Percentiles rank a stretch among this genome's conserved stretches.
Conservation (phyloP, 2,329 filamentous ascomycete genomes). For the Ciborinia camelliae region DNA sequence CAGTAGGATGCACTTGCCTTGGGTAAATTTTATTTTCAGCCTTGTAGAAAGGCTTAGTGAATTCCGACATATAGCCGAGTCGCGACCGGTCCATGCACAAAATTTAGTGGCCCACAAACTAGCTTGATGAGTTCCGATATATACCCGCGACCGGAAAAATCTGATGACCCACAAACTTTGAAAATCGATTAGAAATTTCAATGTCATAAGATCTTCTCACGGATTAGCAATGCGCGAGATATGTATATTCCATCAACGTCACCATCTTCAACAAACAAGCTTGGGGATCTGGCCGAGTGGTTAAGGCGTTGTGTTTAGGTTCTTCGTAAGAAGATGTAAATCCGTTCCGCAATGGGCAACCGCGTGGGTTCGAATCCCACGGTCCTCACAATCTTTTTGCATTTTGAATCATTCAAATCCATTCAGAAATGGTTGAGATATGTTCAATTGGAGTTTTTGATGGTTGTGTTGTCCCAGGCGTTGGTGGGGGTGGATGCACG, state of each 20-base stretch:
- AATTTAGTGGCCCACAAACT: no score
- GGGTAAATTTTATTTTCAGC: constrained; percentile 24
- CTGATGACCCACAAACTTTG: not conserved
- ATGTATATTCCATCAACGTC: no score
- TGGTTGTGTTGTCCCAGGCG: no score
- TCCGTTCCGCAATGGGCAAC: constrained; percentile 41
- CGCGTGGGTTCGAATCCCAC: constrained; percentile 53
- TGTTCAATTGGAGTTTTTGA: not conserved
- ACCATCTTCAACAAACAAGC: no score
- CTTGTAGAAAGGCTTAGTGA: constrained; percentile 23
- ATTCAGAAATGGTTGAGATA: not conserved
- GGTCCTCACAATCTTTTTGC: constrained; percentile 40
- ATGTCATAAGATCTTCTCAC: no score
- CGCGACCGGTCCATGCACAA: not conserved
- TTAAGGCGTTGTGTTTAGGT: constrained; percentile 57
- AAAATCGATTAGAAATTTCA: not conserved
- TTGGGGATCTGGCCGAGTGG: constrained; percentile 53
- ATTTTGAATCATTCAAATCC: not conserved
- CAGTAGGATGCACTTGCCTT: not conserved
- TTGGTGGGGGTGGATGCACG: not conserved
- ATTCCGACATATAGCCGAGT: not conserved
- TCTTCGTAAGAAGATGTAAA: constrained; percentile 27
- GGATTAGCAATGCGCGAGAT: no score
- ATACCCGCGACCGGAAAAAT: no score
- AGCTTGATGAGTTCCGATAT: no score